Evolutionary conservation across 2,329 filamentous ascomycete species (phyloP), one percentile per base, ranked within the genome.

Genomic region (Penicillium sclerotiorum): DNA sequence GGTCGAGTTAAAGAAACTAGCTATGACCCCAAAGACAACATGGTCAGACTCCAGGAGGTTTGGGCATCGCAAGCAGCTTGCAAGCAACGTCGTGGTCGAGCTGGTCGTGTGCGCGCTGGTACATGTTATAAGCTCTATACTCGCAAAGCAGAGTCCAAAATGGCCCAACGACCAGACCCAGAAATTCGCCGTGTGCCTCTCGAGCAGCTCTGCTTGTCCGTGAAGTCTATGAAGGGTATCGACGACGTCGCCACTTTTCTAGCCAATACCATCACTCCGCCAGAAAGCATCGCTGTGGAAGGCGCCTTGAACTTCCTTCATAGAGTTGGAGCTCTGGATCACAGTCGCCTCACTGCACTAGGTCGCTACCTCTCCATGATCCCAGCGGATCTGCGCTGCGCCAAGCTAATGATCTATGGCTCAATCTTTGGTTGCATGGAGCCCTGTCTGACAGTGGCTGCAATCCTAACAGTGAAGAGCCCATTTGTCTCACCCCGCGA

Each of bases 51-150:
- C 1, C 88, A 93, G 60, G 94, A 99, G 74, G 91, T 90, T 0
- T 99, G 92, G 92, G 94, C 92, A 0, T 97, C 93, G 1, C 84
- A 85, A 33, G 93, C 94, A 8, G 93, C 94, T 4, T 96, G 92
- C 69, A 96, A 96, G 71, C 94, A 99, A 69, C 85, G 94, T 30
- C 86, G 91, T 47, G 94, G 94, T 66, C 87, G 94, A 76, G 94
- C 94, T 22, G 94, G 94, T 65, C 87, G 94, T 80, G 94, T 99
- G 1, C 85, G 90, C 47, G 89, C 89, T 20, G 94, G 94, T 47
- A 86, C 85, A 58, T 97, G 93, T 77, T 99, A 95, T 78, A 97
- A 97, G 72, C 80, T 99, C 2, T 99, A 90, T 71, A 97, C 94
- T 1, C 82, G 86, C 50, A 89, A 88, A 57, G 85, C 93, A 7